Base-by-base conservation (phyloP, 164 flowering plant species). In the Nymphaea colorata region DNA sequence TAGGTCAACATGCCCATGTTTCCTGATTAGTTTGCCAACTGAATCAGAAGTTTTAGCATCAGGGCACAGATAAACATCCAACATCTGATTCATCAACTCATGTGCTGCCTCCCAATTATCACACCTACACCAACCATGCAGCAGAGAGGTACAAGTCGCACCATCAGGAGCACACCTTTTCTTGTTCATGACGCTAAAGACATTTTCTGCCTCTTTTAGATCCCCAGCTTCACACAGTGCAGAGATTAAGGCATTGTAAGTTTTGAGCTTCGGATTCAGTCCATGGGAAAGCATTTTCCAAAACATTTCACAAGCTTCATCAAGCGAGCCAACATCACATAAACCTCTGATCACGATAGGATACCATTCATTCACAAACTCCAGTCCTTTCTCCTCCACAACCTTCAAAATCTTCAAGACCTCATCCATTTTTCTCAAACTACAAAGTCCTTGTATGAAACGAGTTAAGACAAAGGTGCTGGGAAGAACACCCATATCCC, bases 11-110 rank as follows among this genome's bases (percentile, higher is more conserved):
- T 16, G 71, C 18, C 78, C 81, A 42, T 79, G 53, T 66, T 79
- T 75, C 67, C 66, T 79, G 75, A 80, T 62, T 47, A 81, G 77
- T 44, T 65, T 69, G 67, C 74, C 73, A 41, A 82, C 85, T 57
- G 69, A 66, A 64, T 42, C 68, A 65, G 77, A 76, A 0, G 82
- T 75, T 66, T 80, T 74, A 59, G 72, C 73, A 68, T 79, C 77
- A 4, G 82, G 83, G 71, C 70, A 68, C 79, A 71, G 74, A 18
- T 80, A 78, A 71, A 80, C 66, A 43, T 79, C 75, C 66, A 83
- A 69, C 83, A 82, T 79, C 69, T 79, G 82, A 47, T 72, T 69
- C 70, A 74, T 62, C 69, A 83, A 71, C 14, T 59, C 69, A 73
- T 79, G 76, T 2, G 86, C 81, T 61, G 72, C 69, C 63, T 77